Evolutionary conservation across 2,329 filamentous ascomycete species (phyloP).

Genomic region (Exserohilum rostratum): DNA sequence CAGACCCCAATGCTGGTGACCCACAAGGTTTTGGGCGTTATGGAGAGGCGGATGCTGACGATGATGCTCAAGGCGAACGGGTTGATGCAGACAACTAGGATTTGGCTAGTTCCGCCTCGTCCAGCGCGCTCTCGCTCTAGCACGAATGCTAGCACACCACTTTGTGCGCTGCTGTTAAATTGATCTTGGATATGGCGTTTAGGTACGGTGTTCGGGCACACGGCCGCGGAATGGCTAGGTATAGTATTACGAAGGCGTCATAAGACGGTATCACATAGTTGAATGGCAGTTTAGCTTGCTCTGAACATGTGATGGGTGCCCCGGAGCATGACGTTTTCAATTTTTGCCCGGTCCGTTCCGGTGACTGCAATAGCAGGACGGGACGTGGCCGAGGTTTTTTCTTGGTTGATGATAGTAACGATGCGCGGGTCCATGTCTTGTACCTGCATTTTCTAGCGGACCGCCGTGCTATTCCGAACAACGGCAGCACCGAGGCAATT

Average conservation of each 20-base stretch:
- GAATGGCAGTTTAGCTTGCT: conserved; percentile 8
- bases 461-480: conserved; percentile 7
- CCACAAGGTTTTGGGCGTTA: conserved; percentile 47
- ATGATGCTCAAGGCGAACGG: conserved; percentile 49
- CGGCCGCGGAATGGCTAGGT: conserved; percentile 44
- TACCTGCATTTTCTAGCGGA: conserved; percentile 15
- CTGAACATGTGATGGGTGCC: not conserved
- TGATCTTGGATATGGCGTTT: conserved; percentile 18
- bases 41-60: conserved; percentile 48
- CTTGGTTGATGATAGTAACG: conserved; percentile 1
- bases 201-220: conserved; percentile 34
- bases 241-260: conserved; percentile 25
- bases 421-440: conserved; percentile 2
- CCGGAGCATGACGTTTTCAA: conserved; percentile 1
- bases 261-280: conserved; percentile 27
- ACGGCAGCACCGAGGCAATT: conserved; percentile 7
- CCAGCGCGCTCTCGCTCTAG: not conserved
- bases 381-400: conserved; percentile 5
- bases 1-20: conserved; percentile 46
- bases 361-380: not conserved
- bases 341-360: conserved; percentile 10
- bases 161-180: conserved; percentile 2
- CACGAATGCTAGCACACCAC: not conserved
- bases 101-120: not conserved
- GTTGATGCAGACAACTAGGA: conserved; percentile 46